phyloP scores from a whole-genome alignment of 768 basidiomycete genomes.

The Pleurotus cornucopiae region DNA sequence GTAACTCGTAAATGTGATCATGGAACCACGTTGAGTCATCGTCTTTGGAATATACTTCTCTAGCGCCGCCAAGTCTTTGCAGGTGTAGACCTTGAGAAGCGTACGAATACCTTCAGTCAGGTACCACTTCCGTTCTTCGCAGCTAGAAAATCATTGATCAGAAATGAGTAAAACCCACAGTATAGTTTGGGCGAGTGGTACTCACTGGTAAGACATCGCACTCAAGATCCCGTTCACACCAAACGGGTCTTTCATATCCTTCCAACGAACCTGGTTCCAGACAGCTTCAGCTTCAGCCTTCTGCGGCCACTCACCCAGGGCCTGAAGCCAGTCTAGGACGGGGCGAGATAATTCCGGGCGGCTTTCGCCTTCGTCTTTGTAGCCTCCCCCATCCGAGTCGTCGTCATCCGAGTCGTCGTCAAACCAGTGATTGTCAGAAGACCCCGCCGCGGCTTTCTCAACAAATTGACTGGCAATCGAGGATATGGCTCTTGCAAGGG shows the following conservation, averaged over 20 bases:
- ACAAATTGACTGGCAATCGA: neutral
- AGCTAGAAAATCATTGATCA: neutral
- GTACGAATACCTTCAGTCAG: neutral
- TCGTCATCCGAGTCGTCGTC: neutral
- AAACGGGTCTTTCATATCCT: neutral
- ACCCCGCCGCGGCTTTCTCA: neutral
- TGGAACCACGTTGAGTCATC: too few species aligned
- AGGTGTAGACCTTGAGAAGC: neutral
- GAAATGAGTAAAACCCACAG: neutral
- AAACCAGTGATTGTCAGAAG: neutral
- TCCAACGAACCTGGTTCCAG: neutral
- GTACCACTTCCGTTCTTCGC: neutral
- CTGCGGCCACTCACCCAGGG: neutral
- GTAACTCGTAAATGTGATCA: too few species aligned
- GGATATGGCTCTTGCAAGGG: neutral
- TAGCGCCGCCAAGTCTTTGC: neutral
- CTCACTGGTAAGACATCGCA: neutral
- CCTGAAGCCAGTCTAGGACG: neutral
- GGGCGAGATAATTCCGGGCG: neutral
- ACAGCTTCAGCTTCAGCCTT: neutral
- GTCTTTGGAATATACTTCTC: neutral
- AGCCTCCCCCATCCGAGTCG: too few species aligned
- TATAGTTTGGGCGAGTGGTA: neutral
- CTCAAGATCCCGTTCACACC: neutral
- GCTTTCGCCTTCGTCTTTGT: neutral